Evolutionary conservation across 2,329 filamentous ascomycete genomes (phyloP), one percentile per base, ranked within the genome.

Genomic region (Cladophialophora psammophila): DNA sequence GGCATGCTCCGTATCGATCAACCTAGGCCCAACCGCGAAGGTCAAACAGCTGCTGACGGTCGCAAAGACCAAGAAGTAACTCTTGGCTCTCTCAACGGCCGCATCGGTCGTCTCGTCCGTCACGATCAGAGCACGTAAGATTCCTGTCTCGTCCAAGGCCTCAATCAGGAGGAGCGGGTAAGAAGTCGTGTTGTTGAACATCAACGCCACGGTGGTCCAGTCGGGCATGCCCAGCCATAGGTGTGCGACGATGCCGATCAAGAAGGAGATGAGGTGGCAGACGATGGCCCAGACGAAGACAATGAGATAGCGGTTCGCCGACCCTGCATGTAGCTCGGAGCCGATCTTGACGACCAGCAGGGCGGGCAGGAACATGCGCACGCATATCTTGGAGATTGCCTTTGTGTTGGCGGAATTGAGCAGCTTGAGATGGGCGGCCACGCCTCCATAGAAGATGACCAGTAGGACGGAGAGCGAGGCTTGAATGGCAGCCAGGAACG

Each of bases 11-110:
- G 77, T 76, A 69, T 86, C 84, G 55, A 90, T 81, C 45, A 90
- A 78, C 12, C 83, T 79, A 0, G 88, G 88, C 0, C 88, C 88
- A 2, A 90, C 78, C 0, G 86, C 86, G 74, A 90, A 91, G 0
- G 88, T 90, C 66, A 90, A 76, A 60, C 84, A 86, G 72, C 88
- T 89, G 50, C 83, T 84, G 9, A 90, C 80, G 63, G 89, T 89
- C 3, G 88, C 84, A 69, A 88, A 90, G 66, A 91, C 84, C 3
- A 91, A 77, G 72, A 91, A 90, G 75, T 89, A 91, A 13, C 85
- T 86, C 73, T 89, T 87, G 6, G 87, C 87, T 9, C 88, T 80
- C 61, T 85, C 82, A 12, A 90, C 79, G 0, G 86, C 86, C 2
- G 79, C 78, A 1, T 76, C 71, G 1, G 78, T 75, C 1, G 80